Base-by-base conservation (phyloP, 2,329 filamentous ascomycete species). In the Passalora sequoiae region DNA sequence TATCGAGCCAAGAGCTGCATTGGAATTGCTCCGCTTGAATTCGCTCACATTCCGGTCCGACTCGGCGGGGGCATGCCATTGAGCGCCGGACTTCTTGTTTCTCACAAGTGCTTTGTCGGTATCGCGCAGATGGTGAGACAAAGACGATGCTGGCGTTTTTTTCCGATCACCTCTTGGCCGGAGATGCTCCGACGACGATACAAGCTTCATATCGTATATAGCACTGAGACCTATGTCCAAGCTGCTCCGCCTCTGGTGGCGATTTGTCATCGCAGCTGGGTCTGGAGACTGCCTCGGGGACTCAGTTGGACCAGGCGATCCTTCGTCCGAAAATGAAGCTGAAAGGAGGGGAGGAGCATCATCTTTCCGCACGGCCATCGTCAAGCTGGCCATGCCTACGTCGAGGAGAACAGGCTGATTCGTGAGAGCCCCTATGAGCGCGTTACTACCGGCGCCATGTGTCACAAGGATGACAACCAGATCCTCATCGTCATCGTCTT, bases 361-460 rank as follows among this genome's bases (percentile, higher is more conserved):
- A 10, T 65, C 55, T 48, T 81, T 83, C 38, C 81, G 76, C 12
- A 83, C 75, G 4, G 91, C 91, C 81, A 96, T 85, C 1, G 91
- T 96, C 37, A 98, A 73, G 3, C 89, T 95, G 1, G 91, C 86
- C 68, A 94, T 86, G 20, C 83, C 84, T 12, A 97, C 84, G 60
- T 97, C 89, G 59, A 94, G 80, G 10, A 98, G 74, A 0, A 94
- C 89, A 0, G 92, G 91, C 59, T 95, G 86, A 47, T 91, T 86
- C 0, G 89, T 94, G 52, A 98, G 78, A 19, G 89, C 89, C 9
- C 91, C 89, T 50, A 98, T 89, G 32, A 98, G 69, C 2, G 92
- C 92, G 68, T 98, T 98, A 67, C 91, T 95, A 28, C 92, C 92
- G 10, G 92, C 92, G 17, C 91, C 91, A 61, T 98, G 92, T 0